Conservation (phyloP, 805 yeast genomes). For the Komagataella ulmi region DNA sequence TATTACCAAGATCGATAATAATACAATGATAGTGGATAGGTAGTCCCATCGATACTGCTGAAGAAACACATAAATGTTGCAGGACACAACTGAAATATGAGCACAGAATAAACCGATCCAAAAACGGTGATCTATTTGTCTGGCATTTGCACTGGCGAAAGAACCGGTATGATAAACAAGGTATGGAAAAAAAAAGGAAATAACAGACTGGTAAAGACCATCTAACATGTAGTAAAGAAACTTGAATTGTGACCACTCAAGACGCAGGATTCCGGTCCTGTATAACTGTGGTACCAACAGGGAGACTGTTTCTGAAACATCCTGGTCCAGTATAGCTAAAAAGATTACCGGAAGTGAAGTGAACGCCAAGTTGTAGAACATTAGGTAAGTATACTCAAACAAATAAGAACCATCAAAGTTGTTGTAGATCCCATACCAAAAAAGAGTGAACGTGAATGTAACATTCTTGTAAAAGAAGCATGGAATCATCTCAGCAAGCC, state of each 20-base stretch:
- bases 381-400: conserved; percentile 65
- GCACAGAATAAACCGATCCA: conserved; percentile 58
- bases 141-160: conserved; percentile 28
- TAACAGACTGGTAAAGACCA: conserved; percentile 59
- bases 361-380: conserved; percentile 70
- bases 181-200: conserved; percentile 60
- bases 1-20: conserved; percentile 42
- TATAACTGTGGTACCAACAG: conserved; percentile 61
- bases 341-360: conserved; percentile 70
- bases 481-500: conserved; percentile 69
- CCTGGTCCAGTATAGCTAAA: conserved; percentile 65
- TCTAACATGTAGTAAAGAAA: conserved; percentile 54
- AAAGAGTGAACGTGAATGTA: conserved; percentile 57
- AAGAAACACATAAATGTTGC: conserved; percentile 52
- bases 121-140: conserved; percentile 49
- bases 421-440: conserved; percentile 64
- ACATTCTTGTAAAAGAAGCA: conserved; percentile 70
- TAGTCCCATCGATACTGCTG: conserved; percentile 75
- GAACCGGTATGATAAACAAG: conserved; percentile 33
- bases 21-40: conserved; percentile 38
- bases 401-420: conserved; percentile 66
- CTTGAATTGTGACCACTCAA: conserved; percentile 46
- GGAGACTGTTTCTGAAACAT: conserved; percentile 52
- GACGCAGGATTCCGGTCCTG: conserved; percentile 49
- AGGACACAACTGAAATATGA: conserved; percentile 46